phyloP scores from a whole-genome alignment of 2,329 filamentous ascomycete genomes.

The Penicillium italicum region DNA sequence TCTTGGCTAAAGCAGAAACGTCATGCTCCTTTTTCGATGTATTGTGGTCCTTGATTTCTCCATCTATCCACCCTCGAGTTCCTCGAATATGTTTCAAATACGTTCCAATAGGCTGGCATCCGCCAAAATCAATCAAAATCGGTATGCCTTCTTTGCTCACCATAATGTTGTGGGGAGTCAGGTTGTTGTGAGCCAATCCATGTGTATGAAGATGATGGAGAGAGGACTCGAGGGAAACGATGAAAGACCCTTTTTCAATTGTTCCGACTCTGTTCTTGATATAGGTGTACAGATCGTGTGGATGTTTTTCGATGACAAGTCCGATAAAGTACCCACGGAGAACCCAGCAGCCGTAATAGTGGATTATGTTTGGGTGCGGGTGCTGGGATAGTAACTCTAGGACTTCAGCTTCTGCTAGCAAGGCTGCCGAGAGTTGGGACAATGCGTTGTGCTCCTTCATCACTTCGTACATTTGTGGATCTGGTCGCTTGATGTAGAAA shows the following conservation, averaged over 20 bases:
- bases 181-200: slow-evolving; percentile 29
- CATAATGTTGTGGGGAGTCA: slow-evolving; percentile 28
- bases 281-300: not conserved
- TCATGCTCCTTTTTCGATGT: slow-evolving; percentile 1
- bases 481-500: not conserved
- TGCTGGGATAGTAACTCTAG: slow-evolving; percentile 16
- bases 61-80: slow-evolving; percentile 10
- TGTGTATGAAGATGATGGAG: slow-evolving; percentile 23
- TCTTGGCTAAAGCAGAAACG: slow-evolving; percentile 1
- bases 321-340: slow-evolving; percentile 16
- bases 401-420: slow-evolving; percentile 8
- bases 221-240: slow-evolving; percentile 20
- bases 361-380: slow-evolving; percentile 28
- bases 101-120: slow-evolving; percentile 22
- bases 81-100: slow-evolving; percentile 45
- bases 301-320: slow-evolving; percentile 18
- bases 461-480: not conserved
- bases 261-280: not conserved
- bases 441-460: not conserved
- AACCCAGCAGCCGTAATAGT: slow-evolving; percentile 19
- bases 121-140: slow-evolving; percentile 27
- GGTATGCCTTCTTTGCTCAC: slow-evolving; percentile 19
- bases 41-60: not conserved
- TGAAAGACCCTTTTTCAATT: not conserved
- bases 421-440: not conserved